Evolutionary conservation across 208 protist species (phyloP), one percentile per base, ranked within the genome.

Genomic region (Trypanosoma rangeli): DNA sequence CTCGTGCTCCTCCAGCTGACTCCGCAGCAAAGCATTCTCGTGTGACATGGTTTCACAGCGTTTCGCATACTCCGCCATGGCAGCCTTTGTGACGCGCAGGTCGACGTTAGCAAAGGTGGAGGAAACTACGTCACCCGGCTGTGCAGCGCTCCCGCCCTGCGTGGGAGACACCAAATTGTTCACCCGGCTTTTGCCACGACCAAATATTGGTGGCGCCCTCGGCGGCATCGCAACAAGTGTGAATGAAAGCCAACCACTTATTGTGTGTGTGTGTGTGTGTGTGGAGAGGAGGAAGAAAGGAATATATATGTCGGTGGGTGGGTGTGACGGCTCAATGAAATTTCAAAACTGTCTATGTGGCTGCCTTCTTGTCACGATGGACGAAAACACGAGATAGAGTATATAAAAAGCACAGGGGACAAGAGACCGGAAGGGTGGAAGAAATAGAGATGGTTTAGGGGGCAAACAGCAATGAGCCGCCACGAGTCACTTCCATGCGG

Each of bases 101-200:
- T 91, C 83, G n/a, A 74, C 64, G 65, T 90, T 86, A 33, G 80
- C 83, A 50, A 90, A 82, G 5, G 84, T 84, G 48, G 79, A 78
- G 35, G 76, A 67, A 20, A 94, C 74, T 20, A 81, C 61, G 63
- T 90, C 88, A 42, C 64, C 73, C 3, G 48, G 63, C 3, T 70
- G 0, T 46, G 37, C 12, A 29, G 0, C 29, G 15, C 46, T 44
- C 3, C 24, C 31, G 31, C 62, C 26, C 39, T 16, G 64, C 31
- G 33, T 18, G 15, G 26, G 13, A 9, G 64, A 62, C 20, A 62
- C 52, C 42, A 55, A 49, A 22, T 22, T 58, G 37, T 35, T 59
- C n/a, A 54, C 54, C 22, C 63, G 28, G 39, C 71, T 63, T 8
- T 58, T 42, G 29, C 33, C 12, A 57, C 57, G 55, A 37, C 67